These are phyloP conservation scores for Phytopythium oedochilum DNA, from an alignment of 352 stramenopile species.

Conservation along the genomic window DNA sequence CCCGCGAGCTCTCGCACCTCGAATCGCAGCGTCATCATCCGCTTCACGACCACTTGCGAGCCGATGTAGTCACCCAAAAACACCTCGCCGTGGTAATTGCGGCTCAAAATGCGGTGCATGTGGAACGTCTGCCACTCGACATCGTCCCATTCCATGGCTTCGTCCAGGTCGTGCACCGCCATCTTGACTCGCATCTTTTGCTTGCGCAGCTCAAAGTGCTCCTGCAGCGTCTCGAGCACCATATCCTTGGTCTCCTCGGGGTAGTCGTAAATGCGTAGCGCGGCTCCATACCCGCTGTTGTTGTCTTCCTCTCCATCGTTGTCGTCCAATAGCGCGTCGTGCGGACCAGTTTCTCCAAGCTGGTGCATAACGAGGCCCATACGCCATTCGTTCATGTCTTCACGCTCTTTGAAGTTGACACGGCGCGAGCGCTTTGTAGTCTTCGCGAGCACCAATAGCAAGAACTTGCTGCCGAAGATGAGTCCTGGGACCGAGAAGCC, in stretches of 20 bases:
- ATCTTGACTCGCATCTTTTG: slow-evolving; percentile 22
- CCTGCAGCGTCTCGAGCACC: slow-evolving; percentile 48
- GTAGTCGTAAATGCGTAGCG: slow-evolving; percentile 52
- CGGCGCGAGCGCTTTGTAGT: slow-evolving; percentile 30
- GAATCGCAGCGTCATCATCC: slow-evolving; percentile 60
- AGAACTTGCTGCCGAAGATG: slow-evolving; percentile 50
- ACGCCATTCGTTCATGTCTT: slow-evolving; percentile 63
- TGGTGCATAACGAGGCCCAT: slow-evolving; percentile 64
- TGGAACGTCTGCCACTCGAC: slow-evolving; percentile 59
- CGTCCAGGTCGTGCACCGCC: not conserved
- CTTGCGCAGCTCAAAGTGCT: slow-evolving; percentile 58
- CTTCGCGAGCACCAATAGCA: slow-evolving; percentile 37
- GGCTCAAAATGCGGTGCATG: slow-evolving; percentile 54
- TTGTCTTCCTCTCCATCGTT: slow-evolving; percentile 19
- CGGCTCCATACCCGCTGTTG: slow-evolving; percentile 11
- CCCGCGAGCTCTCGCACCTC: slow-evolving; percentile 49
- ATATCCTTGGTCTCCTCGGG: slow-evolving; percentile 50
- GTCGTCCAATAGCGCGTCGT: slow-evolving; percentile 23
- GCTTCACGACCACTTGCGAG: slow-evolving; percentile 60
- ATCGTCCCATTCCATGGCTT: slow-evolving; percentile 37
- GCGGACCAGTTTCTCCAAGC: slow-evolving; percentile 23
- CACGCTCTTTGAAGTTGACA: slow-evolving; percentile 50
- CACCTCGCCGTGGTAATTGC: slow-evolving; percentile 57
- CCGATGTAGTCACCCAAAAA: slow-evolving; percentile 58
- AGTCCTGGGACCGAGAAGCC: slow-evolving; percentile 39